Conservation (phyloP, 148 eudicot species). For the Rhododendron ferrugineum region DNA sequence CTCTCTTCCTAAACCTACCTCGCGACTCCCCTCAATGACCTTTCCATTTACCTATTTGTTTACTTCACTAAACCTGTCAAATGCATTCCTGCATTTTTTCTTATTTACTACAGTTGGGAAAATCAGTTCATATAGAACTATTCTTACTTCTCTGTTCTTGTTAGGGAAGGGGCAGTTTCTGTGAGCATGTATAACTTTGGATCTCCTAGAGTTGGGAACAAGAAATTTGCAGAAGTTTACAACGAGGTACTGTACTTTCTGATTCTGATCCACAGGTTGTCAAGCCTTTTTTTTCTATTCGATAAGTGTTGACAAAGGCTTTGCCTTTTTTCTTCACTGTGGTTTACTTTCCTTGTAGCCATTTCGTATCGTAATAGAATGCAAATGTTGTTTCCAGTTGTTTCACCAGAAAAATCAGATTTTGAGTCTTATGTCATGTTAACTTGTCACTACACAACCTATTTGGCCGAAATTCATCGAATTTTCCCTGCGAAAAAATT, state of each 20-base stretch:
- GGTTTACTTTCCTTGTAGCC: neutral
- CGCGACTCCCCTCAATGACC: neutral
- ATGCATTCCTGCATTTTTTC: neutral
- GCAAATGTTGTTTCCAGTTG: neutral
- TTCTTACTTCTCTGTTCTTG: conserved; percentile 4
- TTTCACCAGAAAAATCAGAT: neutral
- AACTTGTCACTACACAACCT: neutral
- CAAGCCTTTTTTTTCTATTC: neutral
- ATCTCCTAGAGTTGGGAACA: conserved; percentile 98
- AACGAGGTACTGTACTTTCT: conserved; percentile 53
- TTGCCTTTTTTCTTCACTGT: neutral
- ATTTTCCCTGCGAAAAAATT: neutral
- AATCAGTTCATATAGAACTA: neutral
- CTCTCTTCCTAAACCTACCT: neutral
- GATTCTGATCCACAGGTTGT: neutral
- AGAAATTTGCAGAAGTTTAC: conserved; percentile 74
- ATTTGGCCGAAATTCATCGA: neutral
- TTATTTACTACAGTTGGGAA: neutral
- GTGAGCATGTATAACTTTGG: conserved; percentile 98
- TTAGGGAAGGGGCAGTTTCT: conserved; percentile 66
- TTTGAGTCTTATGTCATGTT: neutral
- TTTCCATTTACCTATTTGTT: neutral
- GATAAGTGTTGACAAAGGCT: neutral
- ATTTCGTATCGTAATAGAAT: neutral
- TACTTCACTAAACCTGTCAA: neutral